A percentile compares a stretch with the other conserved stretches of the same genome.
phyloP scores from a whole-genome alignment of 129 eudicot genomes.

The Mikania micrantha region DNA sequence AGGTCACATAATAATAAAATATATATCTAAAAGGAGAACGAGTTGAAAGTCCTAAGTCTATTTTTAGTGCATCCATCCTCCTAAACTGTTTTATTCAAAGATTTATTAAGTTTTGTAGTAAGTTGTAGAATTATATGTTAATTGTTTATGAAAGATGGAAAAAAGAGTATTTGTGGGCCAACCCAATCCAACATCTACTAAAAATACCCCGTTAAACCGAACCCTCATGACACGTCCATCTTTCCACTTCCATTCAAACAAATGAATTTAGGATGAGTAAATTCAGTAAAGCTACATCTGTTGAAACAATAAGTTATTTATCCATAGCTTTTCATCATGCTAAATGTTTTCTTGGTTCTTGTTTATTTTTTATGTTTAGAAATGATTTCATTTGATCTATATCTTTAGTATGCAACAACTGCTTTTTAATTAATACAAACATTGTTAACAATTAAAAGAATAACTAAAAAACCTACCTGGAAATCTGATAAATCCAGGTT shows the following conservation, averaged over 20 bases:
- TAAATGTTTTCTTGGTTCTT: slow-evolving; percentile 1
- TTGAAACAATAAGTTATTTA: no score
- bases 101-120: not conserved
- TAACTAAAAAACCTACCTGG: slow-evolving; percentile 53
- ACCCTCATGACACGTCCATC: not conserved
- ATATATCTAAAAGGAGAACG: not conserved
- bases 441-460: not conserved
- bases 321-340: not conserved
- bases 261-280: not conserved
- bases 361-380: not conserved
- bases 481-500: slow-evolving; percentile 87
- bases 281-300: not conserved
- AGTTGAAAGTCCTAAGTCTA: not conserved
- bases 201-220: no score
- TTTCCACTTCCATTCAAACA: not conserved
- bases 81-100: not conserved
- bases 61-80: not conserved
- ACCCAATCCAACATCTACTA: not conserved
- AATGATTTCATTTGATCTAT: not conserved
- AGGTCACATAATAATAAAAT: not conserved
- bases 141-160: not conserved
- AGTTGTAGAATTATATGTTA: not conserved
- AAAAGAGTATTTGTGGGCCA: not conserved
- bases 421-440: not conserved
- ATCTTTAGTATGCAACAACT: not conserved